Evolutionary conservation across 2,329 filamentous ascomycete species (phyloP).

Genomic region (Colletotrichum tamarilloi): DNA sequence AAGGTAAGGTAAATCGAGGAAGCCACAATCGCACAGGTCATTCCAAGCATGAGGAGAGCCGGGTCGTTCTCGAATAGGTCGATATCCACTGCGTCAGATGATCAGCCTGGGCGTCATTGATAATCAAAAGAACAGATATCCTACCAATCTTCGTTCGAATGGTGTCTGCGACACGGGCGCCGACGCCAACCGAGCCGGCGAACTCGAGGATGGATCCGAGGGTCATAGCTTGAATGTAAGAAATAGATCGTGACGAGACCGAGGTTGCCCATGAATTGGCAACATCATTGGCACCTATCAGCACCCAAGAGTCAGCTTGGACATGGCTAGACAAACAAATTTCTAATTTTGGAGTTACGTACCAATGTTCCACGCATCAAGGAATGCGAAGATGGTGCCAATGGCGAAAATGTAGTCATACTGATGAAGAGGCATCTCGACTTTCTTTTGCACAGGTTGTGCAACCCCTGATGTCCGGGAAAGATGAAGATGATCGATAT

Average conservation of each 20-base stretch:
- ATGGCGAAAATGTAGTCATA: constrained; percentile 74
- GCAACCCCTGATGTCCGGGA: neutral
- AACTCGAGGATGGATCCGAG: constrained; percentile 61
- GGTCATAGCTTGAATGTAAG: constrained; percentile 59
- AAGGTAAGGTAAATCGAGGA: constrained; percentile 55
- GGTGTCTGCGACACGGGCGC: constrained; percentile 57
- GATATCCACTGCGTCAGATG: constrained; percentile 49
- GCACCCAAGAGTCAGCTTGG: neutral
- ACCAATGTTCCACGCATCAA: constrained; percentile 76
- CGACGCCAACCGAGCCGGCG: constrained; percentile 59
- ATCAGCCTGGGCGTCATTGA: neutral
- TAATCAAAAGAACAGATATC: neutral
- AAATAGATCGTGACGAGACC: constrained; percentile 69
- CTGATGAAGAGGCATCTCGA: constrained; percentile 53
- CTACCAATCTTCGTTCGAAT: constrained; percentile 53
- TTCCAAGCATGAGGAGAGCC: constrained; percentile 53
- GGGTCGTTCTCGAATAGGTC: constrained; percentile 52
- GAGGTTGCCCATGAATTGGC: constrained; percentile 72
- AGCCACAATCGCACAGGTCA: constrained; percentile 51
- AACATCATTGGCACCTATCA: constrained; percentile 60
- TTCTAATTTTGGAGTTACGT: constrained; percentile 28
- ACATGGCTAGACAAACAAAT: fast-evolving
- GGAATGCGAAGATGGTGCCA: constrained; percentile 72
- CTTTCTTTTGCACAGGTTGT: neutral
- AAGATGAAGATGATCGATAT: neutral